Evolutionary conservation across 2,329 filamentous ascomycete species (phyloP), one percentile per base, ranked within the genome.

Genomic region (Dryadomyces sulphureus): DNA sequence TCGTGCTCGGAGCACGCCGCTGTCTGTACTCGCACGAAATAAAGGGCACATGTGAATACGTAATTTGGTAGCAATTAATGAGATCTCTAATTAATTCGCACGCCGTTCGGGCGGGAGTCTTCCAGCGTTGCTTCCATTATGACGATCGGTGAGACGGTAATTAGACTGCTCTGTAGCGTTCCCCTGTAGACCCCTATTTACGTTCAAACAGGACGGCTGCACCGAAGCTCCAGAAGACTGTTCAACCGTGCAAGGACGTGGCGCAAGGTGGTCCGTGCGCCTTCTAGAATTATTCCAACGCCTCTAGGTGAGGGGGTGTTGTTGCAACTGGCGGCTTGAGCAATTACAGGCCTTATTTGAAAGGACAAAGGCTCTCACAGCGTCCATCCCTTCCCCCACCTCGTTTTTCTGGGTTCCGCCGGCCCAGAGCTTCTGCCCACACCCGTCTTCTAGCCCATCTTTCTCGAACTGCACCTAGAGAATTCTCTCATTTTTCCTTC

Each of bases 211-310:
- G 27, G 36, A 24, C 36, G 44, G n/a, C 49, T 54, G 52, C 53
- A 54, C 45, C 48, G 51, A 55, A 53, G 51, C 49, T 53, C 48
- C 47, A 53, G 51, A 52, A 54, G 51, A 43, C 45, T 19, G 41
- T 27, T 43, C 42, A 36, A 32, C 27, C 41, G 46, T 45, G 47
- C 44, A 42, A 43, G 45, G 36, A 20, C 43, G 45, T 46, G 46
- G 49, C 49, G 45, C 51, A 50, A 40, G 8, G 43, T 51, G 53
- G 47, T 30, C 53, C 47, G 54, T 55, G 54, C 54, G 16, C 40
- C 52, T 55, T 55, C 53, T 54, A 54, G 53, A 55, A 55, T 35
- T 30, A 38, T 54, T 53, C 53, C 48, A 50, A 48, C 47, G 48
- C 39, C 42, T 20, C 40, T 42, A 52, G 56, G 45, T 48, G 50